These are phyloP conservation scores for Prunus fruticosa DNA, from an alignment of 306 rosid species.

Conservation along the genomic window DNA sequence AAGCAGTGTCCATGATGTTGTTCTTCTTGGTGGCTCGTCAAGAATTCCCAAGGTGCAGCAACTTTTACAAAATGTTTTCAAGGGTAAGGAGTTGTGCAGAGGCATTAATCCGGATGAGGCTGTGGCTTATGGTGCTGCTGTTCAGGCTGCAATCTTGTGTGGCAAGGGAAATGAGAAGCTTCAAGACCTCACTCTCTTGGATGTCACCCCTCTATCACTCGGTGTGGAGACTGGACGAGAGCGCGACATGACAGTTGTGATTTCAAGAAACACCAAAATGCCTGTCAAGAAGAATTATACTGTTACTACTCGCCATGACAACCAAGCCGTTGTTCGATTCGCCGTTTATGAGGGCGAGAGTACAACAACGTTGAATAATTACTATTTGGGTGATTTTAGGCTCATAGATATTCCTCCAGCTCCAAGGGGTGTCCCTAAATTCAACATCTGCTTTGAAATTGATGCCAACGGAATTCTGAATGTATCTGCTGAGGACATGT, in stretches of 20 bases:
- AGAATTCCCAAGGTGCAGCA: background rate
- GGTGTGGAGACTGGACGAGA: too few relatives aligned
- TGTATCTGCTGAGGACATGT: slow-evolving; percentile 2
- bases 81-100: too few relatives aligned
- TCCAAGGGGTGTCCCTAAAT: background rate
- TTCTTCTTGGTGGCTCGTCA: slow-evolving; percentile 6
- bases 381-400: background rate
- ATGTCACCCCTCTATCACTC: too few relatives aligned
- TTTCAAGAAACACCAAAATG: too few relatives aligned
- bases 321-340: background rate
- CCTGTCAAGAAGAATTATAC: background rate
- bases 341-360: slow-evolving; percentile 3
- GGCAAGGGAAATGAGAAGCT: too few relatives aligned
- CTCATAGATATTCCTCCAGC: background rate
- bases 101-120: too few relatives aligned
- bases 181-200: too few relatives aligned
- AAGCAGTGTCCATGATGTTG: background rate
- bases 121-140: too few relatives aligned
- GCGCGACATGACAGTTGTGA: too few relatives aligned
- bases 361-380: background rate
- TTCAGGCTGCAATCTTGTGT: too few relatives aligned
- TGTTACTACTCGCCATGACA: background rate
- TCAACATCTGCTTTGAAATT: slow-evolving; percentile 1
- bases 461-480: background rate
- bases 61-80: too few relatives aligned